Conservation (phyloP, 1,284 basidiomycete species). For the Inonotus obliquus region DNA sequence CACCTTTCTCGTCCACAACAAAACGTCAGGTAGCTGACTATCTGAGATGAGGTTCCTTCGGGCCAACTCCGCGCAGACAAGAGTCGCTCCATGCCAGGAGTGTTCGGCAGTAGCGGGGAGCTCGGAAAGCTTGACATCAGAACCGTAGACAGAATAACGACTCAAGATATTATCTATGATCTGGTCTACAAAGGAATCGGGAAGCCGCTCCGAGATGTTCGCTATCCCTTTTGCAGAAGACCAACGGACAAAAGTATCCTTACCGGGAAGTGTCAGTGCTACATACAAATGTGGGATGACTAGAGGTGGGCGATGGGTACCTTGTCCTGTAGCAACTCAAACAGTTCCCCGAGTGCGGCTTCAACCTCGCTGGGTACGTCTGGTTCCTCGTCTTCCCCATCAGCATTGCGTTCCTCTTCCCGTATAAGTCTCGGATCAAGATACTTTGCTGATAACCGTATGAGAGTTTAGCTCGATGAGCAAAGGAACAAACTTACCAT, state of each 20-base stretch:
- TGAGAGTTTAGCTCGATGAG: slow-evolving; percentile 30
- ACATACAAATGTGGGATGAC: not conserved
- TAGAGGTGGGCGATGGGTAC: slow-evolving; percentile 37
- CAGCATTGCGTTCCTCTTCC: not conserved
- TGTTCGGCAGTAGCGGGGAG: slow-evolving; percentile 74
- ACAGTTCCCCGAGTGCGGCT: slow-evolving; percentile 66
- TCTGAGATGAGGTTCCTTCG: slow-evolving; percentile 69
- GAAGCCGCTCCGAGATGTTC: slow-evolving; percentile 79
- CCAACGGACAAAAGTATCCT: slow-evolving; percentile 96
- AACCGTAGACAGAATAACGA: slow-evolving; percentile 63
- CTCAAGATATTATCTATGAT: slow-evolving; percentile 76
- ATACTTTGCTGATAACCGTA: slow-evolving; percentile 19
- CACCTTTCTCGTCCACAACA: slow-evolving; percentile 80
- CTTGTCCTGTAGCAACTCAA: slow-evolving; percentile 78
- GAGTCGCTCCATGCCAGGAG: slow-evolving; percentile 93
- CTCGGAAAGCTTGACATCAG: slow-evolving; percentile 52
- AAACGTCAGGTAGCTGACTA: slow-evolving; percentile 53
- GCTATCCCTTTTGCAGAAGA: slow-evolving; percentile 93
- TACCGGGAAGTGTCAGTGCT: not conserved
- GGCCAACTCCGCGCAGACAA: slow-evolving; percentile 91
- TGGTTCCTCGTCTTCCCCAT: slow-evolving; percentile 32
- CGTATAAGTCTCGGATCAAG: not conserved
- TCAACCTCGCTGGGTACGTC: slow-evolving; percentile 85
- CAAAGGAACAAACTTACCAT: slow-evolving; percentile 32
- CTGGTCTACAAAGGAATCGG: slow-evolving; percentile 70